phyloP scores from a whole-genome alignment of 169 alveolate species.

The Cryptosporidium muris region DNA sequence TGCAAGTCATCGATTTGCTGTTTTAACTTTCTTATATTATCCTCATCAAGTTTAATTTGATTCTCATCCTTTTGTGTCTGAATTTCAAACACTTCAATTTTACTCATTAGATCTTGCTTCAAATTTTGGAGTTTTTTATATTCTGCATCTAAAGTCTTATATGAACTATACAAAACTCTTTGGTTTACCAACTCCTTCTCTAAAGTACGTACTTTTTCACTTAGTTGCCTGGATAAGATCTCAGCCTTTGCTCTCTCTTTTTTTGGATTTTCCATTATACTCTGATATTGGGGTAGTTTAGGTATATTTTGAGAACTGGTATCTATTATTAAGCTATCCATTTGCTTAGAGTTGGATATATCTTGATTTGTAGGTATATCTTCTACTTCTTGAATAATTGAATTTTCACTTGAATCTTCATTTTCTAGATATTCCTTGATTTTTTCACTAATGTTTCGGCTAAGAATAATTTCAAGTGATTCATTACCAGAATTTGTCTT shows the following conservation, averaged over 20 bases:
- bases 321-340: background rate
- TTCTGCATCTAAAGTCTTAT: conserved; percentile 21
- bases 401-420: background rate
- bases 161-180: conserved; percentile 12
- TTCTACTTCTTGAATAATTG: background rate
- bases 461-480: background rate
- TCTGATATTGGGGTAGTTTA: background rate
- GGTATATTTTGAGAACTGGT: background rate
- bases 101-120: conserved; percentile 35
- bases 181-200: conserved; percentile 30
- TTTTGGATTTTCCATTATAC: conserved; percentile 34
- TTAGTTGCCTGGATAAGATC: background rate
- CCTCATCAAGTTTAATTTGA: conserved; percentile 21
- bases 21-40: conserved; percentile 8
- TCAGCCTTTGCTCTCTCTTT: conserved; percentile 9
- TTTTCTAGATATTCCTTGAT: background rate
- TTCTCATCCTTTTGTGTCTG: conserved; percentile 20
- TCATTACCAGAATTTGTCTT: background rate
- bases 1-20: conserved; percentile 8
- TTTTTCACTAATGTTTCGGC: background rate
- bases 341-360: background rate
- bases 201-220: conserved; percentile 28
- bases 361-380: background rate
- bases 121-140: conserved; percentile 52
- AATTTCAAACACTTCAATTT: conserved; percentile 37